Conservation (phyloP, 371 early-diverging fungal genomes). For the Mortierella sp. region DNA sequence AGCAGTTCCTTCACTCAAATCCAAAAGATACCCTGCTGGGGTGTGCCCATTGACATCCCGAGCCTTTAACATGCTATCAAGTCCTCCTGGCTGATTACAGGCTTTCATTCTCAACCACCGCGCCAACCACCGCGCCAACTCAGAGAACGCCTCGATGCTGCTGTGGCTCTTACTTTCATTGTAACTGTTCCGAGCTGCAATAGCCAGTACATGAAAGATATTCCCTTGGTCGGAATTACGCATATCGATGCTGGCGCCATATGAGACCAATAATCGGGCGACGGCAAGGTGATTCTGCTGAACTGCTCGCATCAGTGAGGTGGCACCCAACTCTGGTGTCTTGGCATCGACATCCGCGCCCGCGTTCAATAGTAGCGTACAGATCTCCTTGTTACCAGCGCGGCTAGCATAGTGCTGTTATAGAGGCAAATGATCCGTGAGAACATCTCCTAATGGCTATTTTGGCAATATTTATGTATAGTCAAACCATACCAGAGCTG, state of each 20-base stretch:
- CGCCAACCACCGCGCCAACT: slow-evolving; percentile 36
- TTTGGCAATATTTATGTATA: background rate
- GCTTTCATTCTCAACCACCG: slow-evolving; percentile 29
- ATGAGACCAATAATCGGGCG: slow-evolving; percentile 37
- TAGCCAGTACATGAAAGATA: slow-evolving; percentile 43
- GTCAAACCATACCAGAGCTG: slow-evolving; percentile 31
- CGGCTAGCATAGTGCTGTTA: slow-evolving; percentile 53
- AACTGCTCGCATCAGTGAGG: slow-evolving; percentile 46
- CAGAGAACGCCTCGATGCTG: slow-evolving; percentile 8
- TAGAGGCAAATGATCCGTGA: background rate
- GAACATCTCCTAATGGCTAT: background rate
- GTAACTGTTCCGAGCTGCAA: slow-evolving; percentile 10
- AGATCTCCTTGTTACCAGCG: slow-evolving; percentile 49
- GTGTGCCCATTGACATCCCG: slow-evolving; percentile 21
- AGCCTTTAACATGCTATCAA: slow-evolving; percentile 24
- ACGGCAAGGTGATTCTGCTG: slow-evolving; percentile 42
- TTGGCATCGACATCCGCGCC: slow-evolving; percentile 45
- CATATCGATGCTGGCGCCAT: slow-evolving; percentile 34
- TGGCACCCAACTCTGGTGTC: slow-evolving; percentile 47
- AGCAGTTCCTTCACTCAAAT: background rate
- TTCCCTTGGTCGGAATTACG: slow-evolving; percentile 33
- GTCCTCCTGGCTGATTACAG: slow-evolving; percentile 1
- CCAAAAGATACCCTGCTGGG: slow-evolving; percentile 18
- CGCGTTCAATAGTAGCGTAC: slow-evolving; percentile 38
- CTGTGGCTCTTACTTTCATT: background rate